Evolutionary conservation across 768 basidiomycete genomes (phyloP), one percentile per base, ranked within the genome.

Genomic region (Termitomyces sp.): DNA sequence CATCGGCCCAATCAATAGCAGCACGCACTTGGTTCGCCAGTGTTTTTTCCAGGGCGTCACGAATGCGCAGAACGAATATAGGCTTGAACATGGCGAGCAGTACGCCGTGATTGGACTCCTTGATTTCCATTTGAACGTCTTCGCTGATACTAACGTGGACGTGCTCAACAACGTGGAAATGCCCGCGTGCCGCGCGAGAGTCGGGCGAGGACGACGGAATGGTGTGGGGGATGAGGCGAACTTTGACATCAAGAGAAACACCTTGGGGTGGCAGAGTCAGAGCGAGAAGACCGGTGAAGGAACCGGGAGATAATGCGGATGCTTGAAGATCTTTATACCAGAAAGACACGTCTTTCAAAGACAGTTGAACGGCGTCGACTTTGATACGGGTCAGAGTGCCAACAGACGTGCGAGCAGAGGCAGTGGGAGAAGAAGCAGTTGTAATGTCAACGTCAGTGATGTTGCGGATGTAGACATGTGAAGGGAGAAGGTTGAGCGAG

Each of bases 401-500:
- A 32, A 88, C 68, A 1, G 81, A 69, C 3, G 83, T 83, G 49
- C 70, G 76, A 0, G 80, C 70, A 3, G 69, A 60, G 1, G 65
- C 70, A 9, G 68, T 64, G 4, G 74, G 75, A 0, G 80, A 69
- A 8, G 68, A 66, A 0, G 73, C 69, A 14, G 75, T 73, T 3
- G 75, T 72, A 63, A 88, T 81, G 61, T 77, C 73, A 42, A 77
- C 65, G 45, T 77, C 75, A 28, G 86, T 87, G 65, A 87, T 85
- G 64, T 88, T 87, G 57, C 87, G 84, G 36, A 90, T 80, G 68
- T 83, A 87, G 7, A 83, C 82, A 51, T 87, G 86, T 0, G 87
- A 86, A 0, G 88, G 88, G 16, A 87, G 78, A 30, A 89, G 71
- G 50, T 79, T 80, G 68, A 89, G 76, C 0, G 82, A 80, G 3